Evolutionary conservation across 371 early-diverging fungal species (phyloP).

Genomic region (Mucor racemosus): DNA sequence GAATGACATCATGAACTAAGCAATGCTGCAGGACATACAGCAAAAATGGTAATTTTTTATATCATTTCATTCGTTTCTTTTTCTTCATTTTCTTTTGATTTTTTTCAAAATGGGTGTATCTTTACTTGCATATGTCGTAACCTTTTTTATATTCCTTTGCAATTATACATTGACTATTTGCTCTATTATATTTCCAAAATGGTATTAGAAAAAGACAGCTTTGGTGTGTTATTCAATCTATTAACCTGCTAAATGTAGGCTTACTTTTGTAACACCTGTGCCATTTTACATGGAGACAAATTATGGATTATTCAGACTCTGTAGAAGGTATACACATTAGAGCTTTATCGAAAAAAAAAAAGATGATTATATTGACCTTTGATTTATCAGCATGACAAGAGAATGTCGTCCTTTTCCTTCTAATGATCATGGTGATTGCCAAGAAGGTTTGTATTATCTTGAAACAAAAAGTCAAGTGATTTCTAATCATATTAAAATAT

Average conservation of each 20-base stretch:
- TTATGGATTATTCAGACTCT: conserved; percentile 49
- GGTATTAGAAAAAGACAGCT: conserved; percentile 27
- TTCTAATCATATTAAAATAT: not conserved
- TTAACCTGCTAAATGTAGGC: conserved; percentile 21
- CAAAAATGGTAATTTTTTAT: conserved; percentile 12
- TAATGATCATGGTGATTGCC: conserved; percentile 47
- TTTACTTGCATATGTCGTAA: conserved; percentile 49
- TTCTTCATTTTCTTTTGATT: not conserved
- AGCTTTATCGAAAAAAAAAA: not conserved
- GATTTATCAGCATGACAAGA: conserved; percentile 30
- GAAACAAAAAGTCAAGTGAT: not conserved
- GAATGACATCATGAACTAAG: conserved; percentile 5
- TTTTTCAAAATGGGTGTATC: conserved; percentile 42
- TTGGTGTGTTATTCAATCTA: not conserved
- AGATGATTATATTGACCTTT: not conserved
- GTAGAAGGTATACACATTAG: conserved; percentile 36
- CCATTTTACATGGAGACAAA: conserved; percentile 56
- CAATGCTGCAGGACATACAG: not conserved
- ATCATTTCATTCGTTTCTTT: conserved; percentile 13
- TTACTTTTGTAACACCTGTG: conserved; percentile 48
- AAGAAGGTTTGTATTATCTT: conserved; percentile 40
- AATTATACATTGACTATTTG: conserved; percentile 45
- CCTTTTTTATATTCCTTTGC: conserved; percentile 46
- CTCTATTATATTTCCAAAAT: conserved; percentile 47
- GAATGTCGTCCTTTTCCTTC: conserved; percentile 55